Evolutionary conservation across 2,329 filamentous ascomycete genomes (phyloP).

Genomic region (Byssothecium circinans): DNA sequence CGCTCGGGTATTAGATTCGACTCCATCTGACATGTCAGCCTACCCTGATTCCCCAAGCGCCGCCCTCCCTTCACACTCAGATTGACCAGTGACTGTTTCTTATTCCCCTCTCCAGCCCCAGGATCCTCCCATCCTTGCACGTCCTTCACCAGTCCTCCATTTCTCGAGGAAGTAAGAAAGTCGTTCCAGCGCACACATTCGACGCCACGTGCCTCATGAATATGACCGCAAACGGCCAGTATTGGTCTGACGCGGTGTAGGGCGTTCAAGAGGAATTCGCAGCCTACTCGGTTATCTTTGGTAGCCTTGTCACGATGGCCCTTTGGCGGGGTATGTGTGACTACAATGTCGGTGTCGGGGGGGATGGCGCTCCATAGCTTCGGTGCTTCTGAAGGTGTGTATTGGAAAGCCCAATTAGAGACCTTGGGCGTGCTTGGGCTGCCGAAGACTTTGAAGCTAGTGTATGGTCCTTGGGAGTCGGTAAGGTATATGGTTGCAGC

Average conservation of each 20-base stretch:
- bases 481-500: slow-evolving; percentile 58
- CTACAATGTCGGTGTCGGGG: slow-evolving; percentile 63
- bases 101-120: slow-evolving; percentile 49
- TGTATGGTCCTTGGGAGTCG: slow-evolving; percentile 58
- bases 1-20: slow-evolving; percentile 3
- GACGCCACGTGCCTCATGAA: slow-evolving; percentile 68
- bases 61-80: slow-evolving; percentile 53
- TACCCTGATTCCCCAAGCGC: slow-evolving; percentile 32
- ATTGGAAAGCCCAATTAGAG: slow-evolving; percentile 69
- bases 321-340: slow-evolving; percentile 70
- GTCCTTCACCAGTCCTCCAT: slow-evolving; percentile 50
- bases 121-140: slow-evolving; percentile 62
- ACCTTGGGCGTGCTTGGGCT: slow-evolving; percentile 65
- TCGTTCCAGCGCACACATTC: slow-evolving; percentile 62
- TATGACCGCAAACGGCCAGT: slow-evolving; percentile 71
- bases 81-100: slow-evolving; percentile 66
- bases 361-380: slow-evolving; percentile 65
- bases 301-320: slow-evolving; percentile 57
- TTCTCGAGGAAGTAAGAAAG: slow-evolving; percentile 28
- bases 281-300: slow-evolving; percentile 53
- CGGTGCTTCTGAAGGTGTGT: slow-evolving; percentile 49
- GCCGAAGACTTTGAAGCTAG: slow-evolving; percentile 68
- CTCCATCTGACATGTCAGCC: slow-evolving; percentile 30
- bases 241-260: slow-evolving; percentile 65
- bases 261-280: slow-evolving; percentile 59